Evolutionary conservation across 169 alveolate species (phyloP).

Genomic region (Amoebophrya sp.): DNA sequence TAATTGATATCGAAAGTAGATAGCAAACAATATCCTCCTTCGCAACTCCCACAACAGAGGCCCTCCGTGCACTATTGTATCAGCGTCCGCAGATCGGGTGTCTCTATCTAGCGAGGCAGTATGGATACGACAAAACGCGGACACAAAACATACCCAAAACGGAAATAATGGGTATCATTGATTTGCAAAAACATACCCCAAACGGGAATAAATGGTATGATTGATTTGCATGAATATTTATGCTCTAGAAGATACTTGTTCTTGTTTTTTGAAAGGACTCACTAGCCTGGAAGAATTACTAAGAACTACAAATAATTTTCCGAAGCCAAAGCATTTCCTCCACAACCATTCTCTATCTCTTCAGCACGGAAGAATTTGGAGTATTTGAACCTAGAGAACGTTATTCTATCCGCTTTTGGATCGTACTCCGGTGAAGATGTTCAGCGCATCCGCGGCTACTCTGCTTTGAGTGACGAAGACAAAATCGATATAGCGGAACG

Average conservation of each 20-base stretch:
- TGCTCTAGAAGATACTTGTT: too few species aligned
- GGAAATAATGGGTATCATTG: background rate
- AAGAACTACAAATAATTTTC: too few species aligned
- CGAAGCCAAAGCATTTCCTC: too few species aligned
- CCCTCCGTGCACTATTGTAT: background rate
- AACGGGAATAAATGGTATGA: too few species aligned
- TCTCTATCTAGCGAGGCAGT: background rate
- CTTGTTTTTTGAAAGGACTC: too few species aligned
- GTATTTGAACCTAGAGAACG: background rate
- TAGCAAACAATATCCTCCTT: too few species aligned
- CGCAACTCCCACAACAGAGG: too few species aligned
- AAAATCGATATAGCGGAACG: background rate
- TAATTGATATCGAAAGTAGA: too few species aligned
- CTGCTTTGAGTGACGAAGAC: background rate
- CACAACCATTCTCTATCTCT: too few species aligned
- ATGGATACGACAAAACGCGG: background rate
- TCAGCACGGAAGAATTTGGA: background rate
- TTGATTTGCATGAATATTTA: too few species aligned
- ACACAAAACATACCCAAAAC: background rate
- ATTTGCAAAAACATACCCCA: too few species aligned
- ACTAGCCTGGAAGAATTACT: too few species aligned
- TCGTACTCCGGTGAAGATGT: background rate
- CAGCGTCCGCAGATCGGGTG: slow-evolving; percentile 15
- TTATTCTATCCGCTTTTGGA: background rate
- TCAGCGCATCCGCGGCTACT: background rate